Percentiles rank a stretch among this genome's conserved stretches.
Conservation (phyloP, 2,329 filamentous ascomycete species). For the Metarhizium album region DNA sequence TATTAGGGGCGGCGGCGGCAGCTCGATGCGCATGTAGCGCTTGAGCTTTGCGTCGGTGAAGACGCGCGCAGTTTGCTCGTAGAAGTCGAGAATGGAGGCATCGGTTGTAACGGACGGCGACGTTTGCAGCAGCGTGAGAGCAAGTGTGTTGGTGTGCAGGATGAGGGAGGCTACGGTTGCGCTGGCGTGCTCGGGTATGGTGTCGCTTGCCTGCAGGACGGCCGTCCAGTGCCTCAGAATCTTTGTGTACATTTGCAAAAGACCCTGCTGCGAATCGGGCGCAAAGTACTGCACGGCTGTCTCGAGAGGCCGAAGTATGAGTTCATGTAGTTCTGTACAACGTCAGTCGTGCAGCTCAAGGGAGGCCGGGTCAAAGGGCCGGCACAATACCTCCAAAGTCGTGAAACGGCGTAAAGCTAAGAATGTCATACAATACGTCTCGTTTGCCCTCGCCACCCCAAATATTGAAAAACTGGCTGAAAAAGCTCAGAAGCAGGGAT, state of each 20-base stretch:
- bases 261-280: slow-evolving; percentile 39
- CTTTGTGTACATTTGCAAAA: slow-evolving; percentile 57
- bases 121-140: slow-evolving; percentile 49
- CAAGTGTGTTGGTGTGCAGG: slow-evolving; percentile 42
- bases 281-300: slow-evolving; percentile 37
- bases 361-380: background rate
- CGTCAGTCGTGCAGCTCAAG: background rate
- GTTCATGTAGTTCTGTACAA: slow-evolving; percentile 36
- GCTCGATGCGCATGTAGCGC: slow-evolving; percentile 49
- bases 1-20: slow-evolving; percentile 56
- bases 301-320: slow-evolving; percentile 43
- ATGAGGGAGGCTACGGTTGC: slow-evolving; percentile 30
- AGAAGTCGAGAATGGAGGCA: slow-evolving; percentile 58
- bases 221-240: slow-evolving; percentile 53
- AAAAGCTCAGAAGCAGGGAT: slow-evolving; percentile 37
- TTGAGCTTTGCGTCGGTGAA: slow-evolving; percentile 41
- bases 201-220: slow-evolving; percentile 29
- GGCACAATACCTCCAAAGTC: slow-evolving; percentile 41
- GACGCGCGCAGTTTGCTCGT: slow-evolving; percentile 48
- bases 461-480: slow-evolving; percentile 39
- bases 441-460: slow-evolving; percentile 53
- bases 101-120: slow-evolving; percentile 30
- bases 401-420: slow-evolving; percentile 43
- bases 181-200: slow-evolving; percentile 24
- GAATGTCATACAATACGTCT: slow-evolving; percentile 44